A percentile compares a stretch with the other conserved stretches of the same genome.
These are phyloP conservation scores for Penicillium janthinellum DNA, from an alignment of 2,329 filamentous ascomycete species.

Conservation along the genomic window DNA sequence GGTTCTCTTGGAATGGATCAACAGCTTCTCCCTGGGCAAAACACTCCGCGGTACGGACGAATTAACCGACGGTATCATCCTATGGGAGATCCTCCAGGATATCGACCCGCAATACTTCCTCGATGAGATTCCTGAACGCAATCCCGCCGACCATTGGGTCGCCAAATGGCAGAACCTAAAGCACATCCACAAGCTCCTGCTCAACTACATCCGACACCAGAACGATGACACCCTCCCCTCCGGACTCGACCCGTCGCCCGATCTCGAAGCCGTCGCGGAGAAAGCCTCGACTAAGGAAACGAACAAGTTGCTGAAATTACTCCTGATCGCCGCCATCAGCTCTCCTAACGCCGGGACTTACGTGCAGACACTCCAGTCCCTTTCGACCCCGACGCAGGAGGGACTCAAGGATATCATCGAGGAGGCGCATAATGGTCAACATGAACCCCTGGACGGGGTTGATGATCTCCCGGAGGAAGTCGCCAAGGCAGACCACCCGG, in stretches of 20 bases:
- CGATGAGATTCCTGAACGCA: conserved; percentile 50
- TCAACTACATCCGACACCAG: conserved; percentile 49
- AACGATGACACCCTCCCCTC: conserved; percentile 47
- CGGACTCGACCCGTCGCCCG: conserved; percentile 46
- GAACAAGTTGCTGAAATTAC: conserved; percentile 62
- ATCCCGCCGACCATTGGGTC: conserved; percentile 49
- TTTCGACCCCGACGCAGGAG: conserved; percentile 48
- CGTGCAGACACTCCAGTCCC: conserved; percentile 50
- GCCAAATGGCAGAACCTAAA: conserved; percentile 53
- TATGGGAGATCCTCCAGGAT: conserved; percentile 53
- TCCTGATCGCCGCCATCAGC: conserved; percentile 64
- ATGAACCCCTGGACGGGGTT: conserved; percentile 38
- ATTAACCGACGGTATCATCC: conserved; percentile 47
- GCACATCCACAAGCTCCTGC: conserved; percentile 50
- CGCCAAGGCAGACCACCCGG: conserved; percentile 37
- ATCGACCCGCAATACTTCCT: conserved; percentile 52
- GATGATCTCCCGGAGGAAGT: conserved; percentile 41
- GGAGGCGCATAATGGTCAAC: conserved; percentile 47
- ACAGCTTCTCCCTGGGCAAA: conserved; percentile 48
- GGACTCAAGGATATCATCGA: conserved; percentile 51
- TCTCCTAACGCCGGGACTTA: conserved; percentile 60
- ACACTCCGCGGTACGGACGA: conserved; percentile 45
- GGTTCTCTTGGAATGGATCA: conserved; percentile 52
- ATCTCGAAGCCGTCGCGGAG: conserved; percentile 51
- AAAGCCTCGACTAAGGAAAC: conserved; percentile 46